phyloP scores from a whole-genome alignment of 495 filamentous ascomycete genomes.

The Daldinia loculata region DNA sequence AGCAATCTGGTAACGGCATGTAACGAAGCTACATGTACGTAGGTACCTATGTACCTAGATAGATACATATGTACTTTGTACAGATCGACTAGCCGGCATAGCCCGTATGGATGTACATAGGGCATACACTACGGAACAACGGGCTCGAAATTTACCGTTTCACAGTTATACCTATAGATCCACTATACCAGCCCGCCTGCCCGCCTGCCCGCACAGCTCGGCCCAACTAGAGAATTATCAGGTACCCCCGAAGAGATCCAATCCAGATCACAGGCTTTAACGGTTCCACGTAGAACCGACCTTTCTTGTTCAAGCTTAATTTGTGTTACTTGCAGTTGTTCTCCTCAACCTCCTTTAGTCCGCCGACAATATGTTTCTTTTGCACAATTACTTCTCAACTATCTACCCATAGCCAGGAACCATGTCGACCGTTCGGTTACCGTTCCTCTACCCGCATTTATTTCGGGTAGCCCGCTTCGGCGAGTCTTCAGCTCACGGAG shows the following conservation, averaged over 20 bases:
- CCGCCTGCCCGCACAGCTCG: neutral
- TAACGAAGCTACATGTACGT: neutral
- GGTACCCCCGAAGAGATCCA: slow-evolving; percentile 3
- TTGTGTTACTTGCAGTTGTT: slow-evolving; percentile 10
- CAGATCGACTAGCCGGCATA: neutral
- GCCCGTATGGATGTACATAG: no score
- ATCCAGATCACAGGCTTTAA: slow-evolving; percentile 19
- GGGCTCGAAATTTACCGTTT: neutral
- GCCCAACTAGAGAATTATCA: slow-evolving; percentile 2
- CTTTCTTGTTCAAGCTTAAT: slow-evolving; percentile 13
- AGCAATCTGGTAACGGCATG: neutral
- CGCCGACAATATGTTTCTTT: slow-evolving; percentile 33
- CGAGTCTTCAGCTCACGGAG: slow-evolving; percentile 53
- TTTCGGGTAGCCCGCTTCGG: slow-evolving; percentile 56
- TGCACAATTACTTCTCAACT: slow-evolving; percentile 12
- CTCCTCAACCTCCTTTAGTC: slow-evolving; percentile 14
- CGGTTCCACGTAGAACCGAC: slow-evolving; percentile 24
- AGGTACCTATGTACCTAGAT: neutral
- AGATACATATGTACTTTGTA: neutral
- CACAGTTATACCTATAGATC: neutral
- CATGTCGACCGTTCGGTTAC: slow-evolving; percentile 75
- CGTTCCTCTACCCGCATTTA: slow-evolving; percentile 78
- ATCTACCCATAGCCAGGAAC: slow-evolving; percentile 20
- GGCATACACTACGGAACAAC: neutral
- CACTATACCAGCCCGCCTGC: neutral